Evolutionary conservation across 2,329 filamentous ascomycete genomes (phyloP), one percentile per base, ranked within the genome.

Genomic region (Zymoseptoria ardabiliae): DNA sequence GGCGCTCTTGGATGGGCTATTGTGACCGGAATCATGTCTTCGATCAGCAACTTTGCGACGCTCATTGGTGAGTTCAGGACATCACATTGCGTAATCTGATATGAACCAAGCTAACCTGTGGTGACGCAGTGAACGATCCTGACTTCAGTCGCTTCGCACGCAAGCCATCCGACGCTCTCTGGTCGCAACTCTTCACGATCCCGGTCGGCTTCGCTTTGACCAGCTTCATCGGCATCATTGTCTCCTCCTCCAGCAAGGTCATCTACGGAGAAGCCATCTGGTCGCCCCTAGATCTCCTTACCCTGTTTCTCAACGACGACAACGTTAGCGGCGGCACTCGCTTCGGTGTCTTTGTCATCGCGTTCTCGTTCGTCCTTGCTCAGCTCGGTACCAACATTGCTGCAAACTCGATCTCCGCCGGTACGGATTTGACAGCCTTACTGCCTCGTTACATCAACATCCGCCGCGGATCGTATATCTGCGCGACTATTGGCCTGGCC

Each of bases 11-110:
- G 80, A 1, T 97, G 92, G 92, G 83, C 85, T 22, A 85, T 96
- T 59, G 82, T 97, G 61, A 87, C 86, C 62, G 90, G 90, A 45
- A 86, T 96, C 75, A 96, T 96, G 91, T 87, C 83, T 22, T 87
- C 89, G 3, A 91, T 97, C 64, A 89, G 90, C 68, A 96, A 96
- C 76, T 96, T 96, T 70, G 89, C 91, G 1, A 91, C 91, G 0
- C 81, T 96, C 35, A 94, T 96, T 66, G 78, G 35, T 45, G 35
- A n/a, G 35, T n/a, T 45, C 35, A 45, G 17, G 25, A 82, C 64
- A 61, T 60, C 57, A 57, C 35, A 45, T 35, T n/a, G 17, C 35
- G 35, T n/a, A n/a, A n/a, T 7, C 19, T n/a, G 35, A 45, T 45
- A n/a, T n/a, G 13, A 5, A n/a, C 13, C 13, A 45, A 17, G 35